A percentile compares a stretch with the other conserved stretches of the same genome.
Conservation (phyloP, 345 rosid species). For the Arabis hirsuta region DNA sequence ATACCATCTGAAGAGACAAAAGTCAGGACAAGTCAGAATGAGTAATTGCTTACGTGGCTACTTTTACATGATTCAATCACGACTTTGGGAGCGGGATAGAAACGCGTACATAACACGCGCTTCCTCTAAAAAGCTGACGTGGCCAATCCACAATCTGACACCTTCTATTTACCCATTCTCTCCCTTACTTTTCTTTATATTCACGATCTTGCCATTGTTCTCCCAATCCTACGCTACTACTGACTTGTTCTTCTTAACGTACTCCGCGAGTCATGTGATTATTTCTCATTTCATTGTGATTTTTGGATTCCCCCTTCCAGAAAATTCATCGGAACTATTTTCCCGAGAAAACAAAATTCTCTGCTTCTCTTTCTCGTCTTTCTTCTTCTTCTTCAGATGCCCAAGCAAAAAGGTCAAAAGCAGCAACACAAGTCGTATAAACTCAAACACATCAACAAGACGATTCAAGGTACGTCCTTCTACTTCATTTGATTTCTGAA, state of each 20-base stretch:
- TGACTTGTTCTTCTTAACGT: constrained; percentile 4
- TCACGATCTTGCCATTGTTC: constrained; percentile 30
- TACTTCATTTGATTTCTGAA: not conserved
- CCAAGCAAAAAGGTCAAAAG: constrained; percentile 75
- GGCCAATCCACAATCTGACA: constrained; percentile 31
- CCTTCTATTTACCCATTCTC: not conserved
- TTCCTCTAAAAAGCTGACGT: constrained; percentile 37
- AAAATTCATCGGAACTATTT: constrained; percentile 23
- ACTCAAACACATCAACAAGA: constrained; percentile 73
- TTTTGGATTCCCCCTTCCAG: not conserved
- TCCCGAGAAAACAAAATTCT: constrained; percentile 19
- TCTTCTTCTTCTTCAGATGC: constrained; percentile 58
- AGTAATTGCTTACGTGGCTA: constrained; percentile 36
- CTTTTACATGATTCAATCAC: constrained; percentile 9
- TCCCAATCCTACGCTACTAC: constrained; percentile 27
- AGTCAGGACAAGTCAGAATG: constrained; percentile 26
- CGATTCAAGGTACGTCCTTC: constrained; percentile 62
- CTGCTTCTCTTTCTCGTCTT: not conserved
- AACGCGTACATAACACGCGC: not conserved
- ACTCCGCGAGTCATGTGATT: constrained; percentile 29
- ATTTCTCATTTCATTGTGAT: not conserved
- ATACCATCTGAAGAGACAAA: constrained; percentile 2
- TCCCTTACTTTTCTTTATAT: not conserved
- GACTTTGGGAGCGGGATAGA: constrained; percentile 6
- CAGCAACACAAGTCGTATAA: constrained; percentile 76